These are phyloP conservation scores for Saccharomyces hybrid DNA, from an alignment of 1,139 yeast species.

Conservation along the genomic window DNA sequence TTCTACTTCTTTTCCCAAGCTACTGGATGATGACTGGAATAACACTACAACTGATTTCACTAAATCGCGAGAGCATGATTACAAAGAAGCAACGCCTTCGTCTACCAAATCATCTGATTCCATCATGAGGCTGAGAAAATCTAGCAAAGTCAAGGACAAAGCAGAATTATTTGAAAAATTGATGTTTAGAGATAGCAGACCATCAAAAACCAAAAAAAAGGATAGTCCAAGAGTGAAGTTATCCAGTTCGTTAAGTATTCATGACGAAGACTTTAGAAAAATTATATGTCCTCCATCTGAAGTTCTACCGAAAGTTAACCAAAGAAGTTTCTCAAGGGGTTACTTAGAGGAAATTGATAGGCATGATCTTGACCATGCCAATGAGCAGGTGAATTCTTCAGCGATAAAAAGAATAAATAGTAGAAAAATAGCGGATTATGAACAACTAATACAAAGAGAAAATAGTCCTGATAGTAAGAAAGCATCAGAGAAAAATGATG, in stretches of 20 bases:
- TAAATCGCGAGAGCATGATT: not conserved
- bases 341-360: conserved; percentile 17
- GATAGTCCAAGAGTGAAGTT: conserved; percentile 4
- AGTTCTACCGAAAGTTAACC: not conserved
- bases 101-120: conserved; percentile 13
- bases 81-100: conserved; percentile 2
- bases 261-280: not conserved
- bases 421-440: conserved; percentile 1
- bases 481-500: not conserved
- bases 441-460: not conserved
- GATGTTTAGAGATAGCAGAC: conserved; percentile 8
- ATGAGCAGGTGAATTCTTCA: conserved; percentile 7
- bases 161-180: conserved; percentile 29
- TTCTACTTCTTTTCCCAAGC: conserved; percentile 19
- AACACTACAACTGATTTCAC: conserved; percentile 16
- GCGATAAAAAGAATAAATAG: conserved; percentile 1
- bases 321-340: conserved; percentile 13
- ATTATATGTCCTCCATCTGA: not conserved
- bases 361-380: not conserved
- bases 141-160: conserved; percentile 30
- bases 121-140: conserved; percentile 22
- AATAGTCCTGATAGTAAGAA: conserved; percentile 2
- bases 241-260: not conserved
- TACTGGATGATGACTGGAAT: conserved; percentile 22
- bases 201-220: not conserved